Base-by-base conservation (phyloP, 306 rosid genomes). In the Ochetophila trinervis region DNA sequence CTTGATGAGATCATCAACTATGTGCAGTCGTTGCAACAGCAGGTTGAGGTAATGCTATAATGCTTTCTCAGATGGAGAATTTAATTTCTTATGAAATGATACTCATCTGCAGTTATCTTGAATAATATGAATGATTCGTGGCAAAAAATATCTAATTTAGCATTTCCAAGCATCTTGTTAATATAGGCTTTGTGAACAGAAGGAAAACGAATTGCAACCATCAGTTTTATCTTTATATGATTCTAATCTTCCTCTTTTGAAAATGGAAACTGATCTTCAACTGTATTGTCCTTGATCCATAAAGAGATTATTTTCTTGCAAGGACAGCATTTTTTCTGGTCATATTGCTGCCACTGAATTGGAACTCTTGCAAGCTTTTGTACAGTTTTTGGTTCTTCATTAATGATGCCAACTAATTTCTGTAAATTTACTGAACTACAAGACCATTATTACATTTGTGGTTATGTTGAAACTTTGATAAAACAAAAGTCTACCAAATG, bases 1-100 rank as follows among this genome's bases (percentile, higher is more conserved):
- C 97, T 94, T 54, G 99, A 94, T 80, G 99, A 94, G 78, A 94
- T 94, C 68, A 94, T 94, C 67, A 94, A 94, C 79, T 94, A 94
- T 42, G 99, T 94, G 66, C 99, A 90, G 67, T 94, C 99, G 18
- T 86, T 94, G 78, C 99, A 94, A 69, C 97, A 94, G 69, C 99
- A 94, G 75, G 99, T 94, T 80, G 99, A 94, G 99, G 99, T 94
- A 86, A 40, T 9, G 85, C 71, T 53, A 15, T 65, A 69, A 35
- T 60, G 34, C 54, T 17, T 21, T 23, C 47, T 62, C 12, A 34
- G 17, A 72, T 60, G 50, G 56, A 21, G 22, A 54, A 13, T 27
- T 60, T 19, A 10, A 52, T 52, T 1, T 52, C 57, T 5, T 52
- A 17, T 5, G 12, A 17, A 20, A 52, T 17, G 21, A 52, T 52